Percentiles rank a stretch among this genome's conserved stretches.
phyloP scores from a whole-genome alignment of 2,329 filamentous ascomycete genomes.

The Teratosphaeria pseudoeucalypti region DNA sequence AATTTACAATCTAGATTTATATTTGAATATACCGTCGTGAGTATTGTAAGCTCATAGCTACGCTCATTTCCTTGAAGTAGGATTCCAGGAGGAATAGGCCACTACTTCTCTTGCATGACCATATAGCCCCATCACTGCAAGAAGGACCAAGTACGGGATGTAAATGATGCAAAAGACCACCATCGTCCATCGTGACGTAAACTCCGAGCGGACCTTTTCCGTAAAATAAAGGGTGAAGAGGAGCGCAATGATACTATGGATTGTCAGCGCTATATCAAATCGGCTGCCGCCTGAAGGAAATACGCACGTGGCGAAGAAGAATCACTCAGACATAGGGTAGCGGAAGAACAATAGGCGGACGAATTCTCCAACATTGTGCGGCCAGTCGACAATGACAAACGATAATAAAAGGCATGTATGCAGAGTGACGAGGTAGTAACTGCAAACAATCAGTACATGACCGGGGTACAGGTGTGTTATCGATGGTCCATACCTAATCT shows the following conservation, averaged over 20 bases:
- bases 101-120: not conserved
- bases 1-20: too few species aligned
- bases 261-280: not conserved
- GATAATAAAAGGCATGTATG: slow-evolving; percentile 37
- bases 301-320: not conserved
- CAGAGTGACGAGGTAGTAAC: slow-evolving; percentile 40
- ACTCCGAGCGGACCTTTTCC: slow-evolving; percentile 34
- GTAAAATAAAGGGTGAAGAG: slow-evolving; percentile 38
- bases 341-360: slow-evolving; percentile 37
- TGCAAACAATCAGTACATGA: slow-evolving; percentile 6
- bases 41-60: too few species aligned
- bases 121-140: not conserved
- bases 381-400: slow-evolving; percentile 37
- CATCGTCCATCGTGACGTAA: slow-evolving; percentile 32
- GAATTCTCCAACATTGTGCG: slow-evolving; percentile 27
- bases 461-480: too few species aligned
- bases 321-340: slow-evolving; percentile 38
- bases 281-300: not conserved
- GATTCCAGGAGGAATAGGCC: too few species aligned
- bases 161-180: slow-evolving; percentile 34
- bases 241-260: slow-evolving; percentile 20
- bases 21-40: too few species aligned
- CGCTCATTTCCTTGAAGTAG: too few species aligned
- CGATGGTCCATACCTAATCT: slow-evolving; percentile 15
- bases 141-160: slow-evolving; percentile 34